Evolutionary conservation across 2,329 filamentous ascomycete genomes (phyloP).

Genomic region (Beauveria brongniartii): DNA sequence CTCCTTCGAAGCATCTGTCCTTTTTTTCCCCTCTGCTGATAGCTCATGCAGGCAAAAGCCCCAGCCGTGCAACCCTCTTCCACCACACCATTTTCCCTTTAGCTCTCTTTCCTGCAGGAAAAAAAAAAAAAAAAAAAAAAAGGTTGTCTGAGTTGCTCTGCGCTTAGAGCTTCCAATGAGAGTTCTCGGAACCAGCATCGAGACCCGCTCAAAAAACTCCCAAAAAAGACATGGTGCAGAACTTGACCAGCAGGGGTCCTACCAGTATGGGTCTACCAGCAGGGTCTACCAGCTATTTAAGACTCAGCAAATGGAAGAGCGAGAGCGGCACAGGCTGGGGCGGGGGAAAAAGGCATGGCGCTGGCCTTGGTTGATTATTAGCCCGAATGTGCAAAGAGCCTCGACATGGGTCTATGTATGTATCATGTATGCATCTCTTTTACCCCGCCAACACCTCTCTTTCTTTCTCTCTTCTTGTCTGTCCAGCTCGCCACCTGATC

Average conservation of each 20-base stretch:
- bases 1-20: constrained; percentile 1
- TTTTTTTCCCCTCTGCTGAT: not conserved
- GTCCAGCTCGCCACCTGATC: too few relatives aligned
- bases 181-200: not conserved
- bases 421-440: too few relatives aligned
- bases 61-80: constrained; percentile 1
- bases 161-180: constrained; percentile 7
- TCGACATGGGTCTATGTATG: too few relatives aligned
- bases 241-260: not conserved
- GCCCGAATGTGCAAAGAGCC: too few relatives aligned
- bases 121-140: too few relatives aligned
- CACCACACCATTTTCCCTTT: not conserved
- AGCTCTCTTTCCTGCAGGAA: too few relatives aligned
- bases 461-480: too few relatives aligned
- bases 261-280: too few relatives aligned
- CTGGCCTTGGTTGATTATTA: too few relatives aligned
- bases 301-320: not conserved
- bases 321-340: not conserved
- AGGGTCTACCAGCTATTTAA: too few relatives aligned
- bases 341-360: too few relatives aligned
- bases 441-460: too few relatives aligned
- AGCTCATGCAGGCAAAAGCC: not conserved
- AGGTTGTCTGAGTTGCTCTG: not conserved
- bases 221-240: constrained; percentile 6
- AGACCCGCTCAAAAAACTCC: not conserved